Conservation (phyloP, 495 filamentous ascomycete species). For the Immersiella caudata region DNA sequence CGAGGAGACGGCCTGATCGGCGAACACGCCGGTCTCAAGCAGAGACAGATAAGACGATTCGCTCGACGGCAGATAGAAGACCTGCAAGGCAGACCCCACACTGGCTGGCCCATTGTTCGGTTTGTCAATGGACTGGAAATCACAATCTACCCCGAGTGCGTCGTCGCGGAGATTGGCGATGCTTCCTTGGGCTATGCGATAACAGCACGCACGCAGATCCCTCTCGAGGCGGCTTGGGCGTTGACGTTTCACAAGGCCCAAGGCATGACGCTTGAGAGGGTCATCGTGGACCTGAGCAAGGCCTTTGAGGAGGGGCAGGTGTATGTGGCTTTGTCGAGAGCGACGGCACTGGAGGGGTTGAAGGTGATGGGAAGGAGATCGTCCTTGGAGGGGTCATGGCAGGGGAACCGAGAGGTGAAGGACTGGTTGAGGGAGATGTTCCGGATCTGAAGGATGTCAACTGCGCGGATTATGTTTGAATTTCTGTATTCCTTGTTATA, state of each 20-base stretch:
- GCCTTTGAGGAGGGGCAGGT: constrained; percentile 90
- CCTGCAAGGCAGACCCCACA: background rate
- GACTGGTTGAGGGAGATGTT: constrained; percentile 30
- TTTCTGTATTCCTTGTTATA: no score
- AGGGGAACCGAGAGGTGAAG: constrained; percentile 26
- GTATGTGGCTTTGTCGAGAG: constrained; percentile 78
- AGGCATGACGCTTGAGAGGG: constrained; percentile 86
- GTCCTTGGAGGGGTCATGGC: constrained; percentile 27
- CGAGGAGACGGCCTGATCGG: constrained; percentile 27
- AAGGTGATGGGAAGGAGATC: constrained; percentile 40
- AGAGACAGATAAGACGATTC: constrained; percentile 37
- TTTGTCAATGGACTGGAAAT: constrained; percentile 50
- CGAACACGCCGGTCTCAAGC: constrained; percentile 50
- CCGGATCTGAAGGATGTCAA: no score
- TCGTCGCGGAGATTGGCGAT: constrained; percentile 50
- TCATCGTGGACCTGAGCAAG: constrained; percentile 81
- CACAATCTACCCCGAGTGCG: constrained; percentile 53
- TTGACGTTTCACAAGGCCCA: constrained; percentile 94
- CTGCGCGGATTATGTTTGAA: no score
- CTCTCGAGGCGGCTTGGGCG: constrained; percentile 90
- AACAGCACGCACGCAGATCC: constrained; percentile 78
- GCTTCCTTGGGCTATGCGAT: constrained; percentile 51
- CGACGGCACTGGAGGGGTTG: constrained; percentile 76
- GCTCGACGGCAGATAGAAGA: constrained; percentile 20
- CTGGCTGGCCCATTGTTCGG: constrained; percentile 73